Conservation (phyloP, 148 eudicot genomes). For the Heliosperma pusillum region DNA sequence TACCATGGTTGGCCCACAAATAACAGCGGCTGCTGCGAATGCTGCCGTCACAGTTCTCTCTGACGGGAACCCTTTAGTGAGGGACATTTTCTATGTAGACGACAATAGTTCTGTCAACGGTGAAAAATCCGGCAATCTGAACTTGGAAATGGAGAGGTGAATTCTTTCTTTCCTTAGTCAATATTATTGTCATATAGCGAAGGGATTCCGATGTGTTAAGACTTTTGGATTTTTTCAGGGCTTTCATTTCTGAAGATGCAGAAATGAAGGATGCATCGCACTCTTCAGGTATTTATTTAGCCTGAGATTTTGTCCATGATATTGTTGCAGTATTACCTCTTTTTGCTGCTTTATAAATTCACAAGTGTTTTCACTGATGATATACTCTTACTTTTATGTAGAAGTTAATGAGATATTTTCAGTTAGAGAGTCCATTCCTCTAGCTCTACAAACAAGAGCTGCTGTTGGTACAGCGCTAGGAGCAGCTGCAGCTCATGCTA, state of each 20-base stretch:
- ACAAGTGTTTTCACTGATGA: neutral
- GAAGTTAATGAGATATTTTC: conserved; percentile 38
- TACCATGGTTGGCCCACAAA: conserved; percentile 60
- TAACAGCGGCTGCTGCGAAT: conserved; percentile 72
- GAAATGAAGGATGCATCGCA: conserved; percentile 37
- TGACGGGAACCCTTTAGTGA: conserved; percentile 63
- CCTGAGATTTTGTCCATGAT: neutral
- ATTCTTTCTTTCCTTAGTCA: conserved; percentile 9
- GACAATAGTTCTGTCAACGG: conserved; percentile 36
- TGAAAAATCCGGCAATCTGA: conserved; percentile 39
- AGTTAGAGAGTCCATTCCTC: conserved; percentile 45
- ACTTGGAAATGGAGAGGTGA: conserved; percentile 47
- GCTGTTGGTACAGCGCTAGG: conserved; percentile 91
- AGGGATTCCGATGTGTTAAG: neutral
- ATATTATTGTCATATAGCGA: neutral
- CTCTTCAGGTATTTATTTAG: conserved; percentile 36
- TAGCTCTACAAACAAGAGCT: conserved; percentile 65
- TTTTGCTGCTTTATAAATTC: neutral
- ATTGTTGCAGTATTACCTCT: neutral
- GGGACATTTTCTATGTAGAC: conserved; percentile 57
- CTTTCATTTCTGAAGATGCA: conserved; percentile 34
- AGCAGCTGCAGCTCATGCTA: conserved; percentile 93
- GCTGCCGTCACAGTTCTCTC: conserved; percentile 80
- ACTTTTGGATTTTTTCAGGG: conserved; percentile 35
- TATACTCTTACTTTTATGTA: conserved; percentile 16